Evolutionary conservation across 75 land plant species (phyloP), one percentile per base, ranked within the genome.

Genomic region (Ceratopteris richardii): DNA sequence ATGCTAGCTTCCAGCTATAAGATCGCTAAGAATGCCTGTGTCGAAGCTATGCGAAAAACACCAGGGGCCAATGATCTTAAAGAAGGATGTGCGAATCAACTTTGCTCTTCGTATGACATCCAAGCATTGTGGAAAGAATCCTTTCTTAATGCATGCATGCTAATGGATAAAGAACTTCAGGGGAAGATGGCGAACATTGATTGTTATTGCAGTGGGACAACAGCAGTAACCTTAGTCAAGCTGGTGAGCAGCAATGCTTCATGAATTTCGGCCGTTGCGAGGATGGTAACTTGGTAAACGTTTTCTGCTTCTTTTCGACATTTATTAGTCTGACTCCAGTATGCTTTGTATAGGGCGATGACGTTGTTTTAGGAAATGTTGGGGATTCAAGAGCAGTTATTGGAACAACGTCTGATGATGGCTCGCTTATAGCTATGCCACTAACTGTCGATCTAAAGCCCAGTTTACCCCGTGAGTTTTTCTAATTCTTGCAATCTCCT

Each of bases 401-500:
- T 48, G 93, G 88, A 43, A 87, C 83, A 11, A 74, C 74, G 62
- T 83, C 81, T 62, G 60, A 71, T 61, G 61, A 84, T 51, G 71
- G 76, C 41, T 59, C 62, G 21, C 63, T 83, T 30, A 36, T 61
- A 61, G 82, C 97, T 24, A 69, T 87, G 52, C 97, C 84, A 65
- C 72, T 92, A 69, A 92, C 97, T 30, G 81, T 87, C 31, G 97
- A 91, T 61, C 74, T 91, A 23, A 91, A 91, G 60, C 92, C 97
- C 28, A 84, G 76, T 68, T 79, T 91, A 77, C 97, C 97, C 52
- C 63, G 96, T 90, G 54, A 31, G 62, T 7, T 5, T 41, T 33
- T 9, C 37, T n/a, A n/a, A 33, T 33, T 33, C 9, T 3, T 33
- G 3, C 37, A 33, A 33, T 9, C 9, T 9, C 3, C 37, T 9